A percentile compares a stretch with the other conserved stretches of the same genome.
Evolutionary conservation across 2,329 filamentous ascomycete genomes (phyloP).

Genomic region (Triangularia verruculosa): DNA sequence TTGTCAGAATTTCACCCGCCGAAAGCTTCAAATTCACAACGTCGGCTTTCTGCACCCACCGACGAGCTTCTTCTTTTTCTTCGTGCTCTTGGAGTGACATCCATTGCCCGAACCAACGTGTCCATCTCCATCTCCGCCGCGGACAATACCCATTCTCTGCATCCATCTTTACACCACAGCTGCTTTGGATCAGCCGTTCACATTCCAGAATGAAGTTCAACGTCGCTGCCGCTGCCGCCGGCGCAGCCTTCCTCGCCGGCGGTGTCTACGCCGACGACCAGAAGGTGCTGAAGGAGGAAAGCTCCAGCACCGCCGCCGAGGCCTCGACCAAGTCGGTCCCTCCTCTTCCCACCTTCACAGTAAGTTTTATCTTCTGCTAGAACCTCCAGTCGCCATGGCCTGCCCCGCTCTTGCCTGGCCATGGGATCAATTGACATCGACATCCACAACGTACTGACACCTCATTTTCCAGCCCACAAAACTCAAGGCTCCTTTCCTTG

Average conservation of each 20-base stretch:
- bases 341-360: constrained; percentile 80
- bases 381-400: constrained; percentile 9
- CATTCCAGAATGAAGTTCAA: constrained; percentile 74
- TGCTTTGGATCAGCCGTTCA: constrained; percentile 22
- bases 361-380: constrained; percentile 48
- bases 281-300: constrained; percentile 49
- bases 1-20: constrained; percentile 26
- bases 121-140: constrained; percentile 29
- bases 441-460: constrained; percentile 13
- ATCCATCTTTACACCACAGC: constrained; percentile 12
- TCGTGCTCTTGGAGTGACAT: constrained; percentile 40
- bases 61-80: constrained; percentile 28
- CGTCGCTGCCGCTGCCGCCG: constrained; percentile 70
- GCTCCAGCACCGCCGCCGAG: constrained; percentile 44
- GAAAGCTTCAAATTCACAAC: constrained; percentile 26
- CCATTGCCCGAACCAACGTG: constrained; percentile 31
- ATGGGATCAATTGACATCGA: constrained; percentile 1
- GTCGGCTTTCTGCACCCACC: constrained; percentile 17
- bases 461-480: constrained; percentile 66
- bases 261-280: constrained; percentile 69
- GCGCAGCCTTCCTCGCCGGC: constrained; percentile 69
- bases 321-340: constrained; percentile 55
- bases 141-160: constrained; percentile 16
- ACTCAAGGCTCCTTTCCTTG: constrained; percentile 90
- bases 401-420: neutral